phyloP scores from a whole-genome alignment of 2,329 filamentous ascomycete species.

The Diplodia intermedia region DNA sequence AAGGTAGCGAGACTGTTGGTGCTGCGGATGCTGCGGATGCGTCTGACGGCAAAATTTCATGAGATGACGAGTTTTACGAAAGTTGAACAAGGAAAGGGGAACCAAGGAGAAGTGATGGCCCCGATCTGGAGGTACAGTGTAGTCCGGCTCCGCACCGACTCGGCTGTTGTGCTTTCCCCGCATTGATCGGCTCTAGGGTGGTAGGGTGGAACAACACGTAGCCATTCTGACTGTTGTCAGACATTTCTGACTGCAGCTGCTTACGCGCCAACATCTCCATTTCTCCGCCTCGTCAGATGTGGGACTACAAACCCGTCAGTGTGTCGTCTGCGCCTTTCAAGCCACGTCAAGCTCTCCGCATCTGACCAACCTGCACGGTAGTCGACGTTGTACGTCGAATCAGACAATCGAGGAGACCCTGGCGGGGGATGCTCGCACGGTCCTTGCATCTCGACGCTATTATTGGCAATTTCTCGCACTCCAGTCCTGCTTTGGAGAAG shows the following conservation, averaged over 20 bases:
- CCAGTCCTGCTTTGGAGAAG: too few species aligned
- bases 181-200: slow-evolving; percentile 22
- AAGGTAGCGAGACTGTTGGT: not conserved
- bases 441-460: not conserved
- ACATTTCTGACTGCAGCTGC: slow-evolving; percentile 4
- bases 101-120: not conserved
- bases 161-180: slow-evolving; percentile 13
- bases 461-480: too few species aligned
- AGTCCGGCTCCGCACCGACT: not conserved
- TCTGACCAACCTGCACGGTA: not conserved
- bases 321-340: not conserved
- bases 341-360: too few species aligned
- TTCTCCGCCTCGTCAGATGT: not conserved
- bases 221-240: not conserved
- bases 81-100: not conserved
- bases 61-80: not conserved
- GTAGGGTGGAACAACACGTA: not conserved
- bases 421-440: not conserved
- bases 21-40: not conserved
- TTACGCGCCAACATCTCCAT: not conserved
- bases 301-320: not conserved
- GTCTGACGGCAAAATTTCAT: not conserved
- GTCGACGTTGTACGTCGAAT: not conserved
- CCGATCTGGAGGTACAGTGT: not conserved
- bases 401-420: not conserved